Conservation (phyloP, 177 flowering plant genomes). For the Vitis hybrid region DNA sequence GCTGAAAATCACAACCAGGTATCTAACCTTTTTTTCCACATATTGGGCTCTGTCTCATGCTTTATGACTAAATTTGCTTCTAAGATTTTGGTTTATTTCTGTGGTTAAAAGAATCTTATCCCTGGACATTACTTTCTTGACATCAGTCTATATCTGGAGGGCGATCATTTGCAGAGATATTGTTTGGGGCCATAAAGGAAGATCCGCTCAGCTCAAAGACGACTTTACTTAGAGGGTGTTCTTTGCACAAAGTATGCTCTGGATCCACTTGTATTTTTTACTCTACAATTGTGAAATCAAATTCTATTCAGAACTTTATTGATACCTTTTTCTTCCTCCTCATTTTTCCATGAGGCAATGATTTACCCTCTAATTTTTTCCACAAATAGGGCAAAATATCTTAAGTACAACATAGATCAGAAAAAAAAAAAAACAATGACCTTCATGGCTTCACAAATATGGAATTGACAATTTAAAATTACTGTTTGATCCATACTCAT, state of each 20-base stretch:
- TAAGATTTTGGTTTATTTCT: background rate
- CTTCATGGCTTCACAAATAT: too few relatives aligned
- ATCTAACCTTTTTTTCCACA: background rate
- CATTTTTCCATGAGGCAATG: too few relatives aligned
- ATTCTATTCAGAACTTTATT: too few relatives aligned
- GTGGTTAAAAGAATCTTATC: background rate
- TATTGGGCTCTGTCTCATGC: background rate
- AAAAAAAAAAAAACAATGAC: too few relatives aligned
- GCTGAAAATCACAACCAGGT: slow-evolving; percentile 98
- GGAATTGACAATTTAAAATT: too few relatives aligned
- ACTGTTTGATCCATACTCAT: too few relatives aligned
- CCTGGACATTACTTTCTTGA: slow-evolving; percentile 12
- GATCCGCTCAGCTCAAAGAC: slow-evolving; percentile 33
- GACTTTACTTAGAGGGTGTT: slow-evolving; percentile 58
- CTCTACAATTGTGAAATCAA: too few relatives aligned
- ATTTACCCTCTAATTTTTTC: too few relatives aligned
- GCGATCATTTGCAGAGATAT: slow-evolving; percentile 79
- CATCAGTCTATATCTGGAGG: slow-evolving; percentile 95
- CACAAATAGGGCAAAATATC: too few relatives aligned
- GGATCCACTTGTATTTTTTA: background rate
- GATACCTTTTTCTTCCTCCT: too few relatives aligned
- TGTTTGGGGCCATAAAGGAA: slow-evolving; percentile 57
- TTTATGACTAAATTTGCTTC: background rate
- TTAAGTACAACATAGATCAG: too few relatives aligned
- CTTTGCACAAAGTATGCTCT: slow-evolving; percentile 71